Evolutionary conservation across 2,329 filamentous ascomycete species (phyloP), one percentile per base, ranked within the genome.

Genomic region (Penicillium sp.): DNA sequence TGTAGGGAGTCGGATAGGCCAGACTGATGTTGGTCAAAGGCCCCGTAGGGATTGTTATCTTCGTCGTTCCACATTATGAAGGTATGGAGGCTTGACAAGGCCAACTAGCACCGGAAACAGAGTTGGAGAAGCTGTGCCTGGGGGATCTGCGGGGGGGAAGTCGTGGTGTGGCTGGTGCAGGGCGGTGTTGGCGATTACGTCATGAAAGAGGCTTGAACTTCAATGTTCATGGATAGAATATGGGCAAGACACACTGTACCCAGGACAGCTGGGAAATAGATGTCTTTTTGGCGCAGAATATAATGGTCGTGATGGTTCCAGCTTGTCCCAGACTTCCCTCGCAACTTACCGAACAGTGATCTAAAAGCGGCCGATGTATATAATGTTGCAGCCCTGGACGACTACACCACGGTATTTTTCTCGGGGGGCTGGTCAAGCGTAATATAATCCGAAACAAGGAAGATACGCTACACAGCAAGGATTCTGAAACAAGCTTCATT

Each of bases 41-140:
- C 91, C 63, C 89, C 90, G 66, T 97, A 96, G 5, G 91, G 91
- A 69, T 97, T 97, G 73, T 97, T 97, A 67, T 97, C 88, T 74
- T 97, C 91, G 76, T 97, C 90, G 78, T 96, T 94, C 91, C 91
- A 97, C 91, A 97, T 97, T 60, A 62, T 78, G 68, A 29, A 29
- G 28, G 8, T 48, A 33, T 34, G 21, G 42, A 38, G n/a, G 39
- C 41, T 48, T 43, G 52, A 48, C 21, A 28, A 39, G 12, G 42
- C 32, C 40, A 24, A 49, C 40, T 29, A 45, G 24, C 28, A 21
- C 33, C 22, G 28, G 26, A 32, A 49, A 38, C 41, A 28, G 34
- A 57, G 43, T 49, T 49, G 50, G 53, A 50, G 53, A 58, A 57
- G 53, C 51, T 54, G 56, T 53, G 46, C 53, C 55, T 55, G 56